Base-by-base conservation (phyloP, 2,329 filamentous ascomycete genomes). In the Tolypocladium inflatum region DNA sequence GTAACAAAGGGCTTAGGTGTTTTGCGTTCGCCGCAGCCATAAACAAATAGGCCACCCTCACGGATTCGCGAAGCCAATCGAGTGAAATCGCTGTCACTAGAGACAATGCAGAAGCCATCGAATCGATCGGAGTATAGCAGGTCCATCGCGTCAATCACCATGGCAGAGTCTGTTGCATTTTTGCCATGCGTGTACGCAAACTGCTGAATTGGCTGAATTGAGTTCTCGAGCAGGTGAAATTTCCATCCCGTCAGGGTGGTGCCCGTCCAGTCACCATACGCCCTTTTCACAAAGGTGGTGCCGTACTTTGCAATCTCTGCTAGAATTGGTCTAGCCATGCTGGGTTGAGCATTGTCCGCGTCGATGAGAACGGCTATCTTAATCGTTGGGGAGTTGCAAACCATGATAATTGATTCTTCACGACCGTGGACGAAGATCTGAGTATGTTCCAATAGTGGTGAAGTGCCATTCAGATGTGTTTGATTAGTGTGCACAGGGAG, bases 101-200 rank as follows among this genome's bases (percentile, higher is more conserved):
- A 71, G 1, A 72, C 64, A 41, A 71, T 61, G 6, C 70, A 71
- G 55, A 73, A 73, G 19, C 68, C 69, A 41, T 68, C 65, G 38
- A 71, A 71, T 5, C 63, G 64, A 42, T 65, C 63, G 0, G 69
- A 62, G 52, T 73, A 71, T 1, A 73, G 57, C 13, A 73, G 62
- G 57, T 73, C 71, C 71, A 73, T 73, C 37, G 71, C 71, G 48
- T 73, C 71, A 41, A 73, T 73, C 2, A 73, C 65, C 70, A 73
- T 71, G 52, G 71, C 71, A 0, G 66, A 61, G 50, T 72, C 71
- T 1, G 70, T 72, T 1, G 70, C 59, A 48, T 72, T 73, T 54
- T 73, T 73, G n/a, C 70, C 69, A 0, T 59, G 50, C 0, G 71
- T 73, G 48, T 72, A 73, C 2, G 70, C 65, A 26, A 73, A 73